A percentile compares a stretch with the other conserved stretches of the same genome.
Evolutionary conservation across 129 eudicot genomes (phyloP).

Genomic region (Centaurea solstitialis): DNA sequence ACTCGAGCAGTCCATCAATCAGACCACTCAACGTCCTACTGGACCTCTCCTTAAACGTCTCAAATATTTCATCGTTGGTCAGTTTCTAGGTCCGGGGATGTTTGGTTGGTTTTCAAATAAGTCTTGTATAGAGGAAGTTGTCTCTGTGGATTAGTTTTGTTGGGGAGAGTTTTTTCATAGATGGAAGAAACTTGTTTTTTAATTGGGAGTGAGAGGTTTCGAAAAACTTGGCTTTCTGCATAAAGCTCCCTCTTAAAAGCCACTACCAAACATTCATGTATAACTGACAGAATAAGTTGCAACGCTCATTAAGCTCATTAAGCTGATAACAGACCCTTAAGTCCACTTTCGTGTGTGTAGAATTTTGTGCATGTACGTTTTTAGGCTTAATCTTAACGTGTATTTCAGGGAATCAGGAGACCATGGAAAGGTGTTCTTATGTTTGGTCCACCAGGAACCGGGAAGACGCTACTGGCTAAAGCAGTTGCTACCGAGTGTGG

Average conservation of each 20-base stretch:
- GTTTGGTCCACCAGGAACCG: conserved; percentile 99
- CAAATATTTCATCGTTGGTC: neutral
- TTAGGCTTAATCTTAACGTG: neutral
- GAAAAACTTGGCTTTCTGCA: neutral
- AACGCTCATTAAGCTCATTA: too few species aligned
- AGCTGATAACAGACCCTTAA: neutral
- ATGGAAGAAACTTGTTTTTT: neutral
- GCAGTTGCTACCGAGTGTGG: conserved; percentile 99
- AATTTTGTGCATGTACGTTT: neutral
- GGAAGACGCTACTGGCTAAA: conserved; percentile 94
- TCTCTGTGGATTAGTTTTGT: neutral
- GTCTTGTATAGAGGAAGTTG: neutral
- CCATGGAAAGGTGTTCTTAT: conserved; percentile 99
- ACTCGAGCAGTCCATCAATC: neutral
- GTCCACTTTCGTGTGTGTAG: neutral
- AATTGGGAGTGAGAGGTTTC: neutral
- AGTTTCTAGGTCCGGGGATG: neutral
- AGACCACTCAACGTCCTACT: neutral
- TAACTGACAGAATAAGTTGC: too few species aligned
- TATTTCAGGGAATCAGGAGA: conserved; percentile 89
- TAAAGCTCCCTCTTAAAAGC: neutral
- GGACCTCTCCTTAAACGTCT: neutral
- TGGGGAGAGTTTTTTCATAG: neutral
- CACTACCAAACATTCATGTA: neutral
- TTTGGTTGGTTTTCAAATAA: neutral